phyloP scores from a whole-genome alignment of 1,284 basidiomycete species.

The Phylloboletellus chloephorus region DNA sequence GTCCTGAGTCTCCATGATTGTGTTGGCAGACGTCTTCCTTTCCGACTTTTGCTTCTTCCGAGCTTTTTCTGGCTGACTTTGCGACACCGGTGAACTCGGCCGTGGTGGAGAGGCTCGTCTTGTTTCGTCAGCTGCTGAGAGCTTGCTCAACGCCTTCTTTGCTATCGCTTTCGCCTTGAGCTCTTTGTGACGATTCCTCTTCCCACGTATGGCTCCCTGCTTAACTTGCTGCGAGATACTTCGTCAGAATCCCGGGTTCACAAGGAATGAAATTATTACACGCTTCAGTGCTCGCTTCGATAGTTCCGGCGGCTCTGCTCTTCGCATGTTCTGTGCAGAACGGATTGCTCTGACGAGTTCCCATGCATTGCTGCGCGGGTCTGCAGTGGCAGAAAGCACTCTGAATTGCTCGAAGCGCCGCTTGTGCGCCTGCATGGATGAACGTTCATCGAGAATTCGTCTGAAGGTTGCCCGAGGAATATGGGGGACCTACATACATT shows the following conservation, averaged over 20 bases:
- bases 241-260: conserved; percentile 1
- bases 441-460: conserved; percentile 14
- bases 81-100: conserved; percentile 1
- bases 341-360: conserved; percentile 38
- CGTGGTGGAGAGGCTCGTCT: not conserved
- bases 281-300: conserved; percentile 59
- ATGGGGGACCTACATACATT: conserved; percentile 57
- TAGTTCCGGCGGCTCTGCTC: conserved; percentile 4
- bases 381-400: conserved; percentile 34
- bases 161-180: conserved; percentile 27
- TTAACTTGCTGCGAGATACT: conserved; percentile 38
- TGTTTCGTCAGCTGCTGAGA: not conserved
- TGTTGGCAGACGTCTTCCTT: not conserved
- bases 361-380: conserved; percentile 44
- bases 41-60: conserved; percentile 18
- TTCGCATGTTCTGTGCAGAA: conserved; percentile 10
- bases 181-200: conserved; percentile 36
- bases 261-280: conserved; percentile 30
- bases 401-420: conserved; percentile 53
- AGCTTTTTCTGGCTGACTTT: conserved; percentile 3
- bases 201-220: conserved; percentile 35
- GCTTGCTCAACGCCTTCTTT: conserved; percentile 19
- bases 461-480: conserved; percentile 2
- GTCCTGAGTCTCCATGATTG: not conserved
- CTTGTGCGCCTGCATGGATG: conserved; percentile 48